Base-by-base conservation (phyloP, 2,329 filamentous ascomycete species). In the Nemania sp. region DNA sequence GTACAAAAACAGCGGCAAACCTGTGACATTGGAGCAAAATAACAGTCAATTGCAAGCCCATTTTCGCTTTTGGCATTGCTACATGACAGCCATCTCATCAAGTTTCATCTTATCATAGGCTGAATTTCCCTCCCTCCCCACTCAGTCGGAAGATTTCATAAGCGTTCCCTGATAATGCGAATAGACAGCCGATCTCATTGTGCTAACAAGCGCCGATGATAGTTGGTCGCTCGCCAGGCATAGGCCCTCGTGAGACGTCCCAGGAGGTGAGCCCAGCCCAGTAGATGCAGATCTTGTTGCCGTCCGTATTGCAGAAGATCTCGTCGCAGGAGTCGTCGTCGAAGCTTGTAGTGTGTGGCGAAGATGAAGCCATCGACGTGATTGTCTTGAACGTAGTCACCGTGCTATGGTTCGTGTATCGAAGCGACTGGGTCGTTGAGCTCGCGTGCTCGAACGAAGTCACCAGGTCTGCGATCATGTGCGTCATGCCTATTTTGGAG, bases 261-360 rank as follows among this genome's bases (percentile, higher is more conserved):
- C 63, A 73, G 15, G 67, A 66, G 4, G 73, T 74, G 56, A 68
- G 60, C 20, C 71, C 71, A 15, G 63, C 72, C 69, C 69, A 74
- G 59, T 72, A 72, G 47, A 67, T 63, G 58, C 73, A 74, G 29
- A 69, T 53, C 13, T 55, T 63, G 13, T 57, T 68, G 4, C 67
- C 66, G 15, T 64, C 43, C 15, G 59, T 56, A 45, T 65, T 56
- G 63, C 71, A 73, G 59, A 59, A 72, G 32, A 61, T 54, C 21
- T 69, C 60, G 60, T 71, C 66, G 62, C 72, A 74, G n/a, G 59
- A 10, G 20, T 21, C 25, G 21, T 13, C 15, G 42, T 52, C 9
- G 51, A 48, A 40, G 25, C 11, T 47, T 42, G 62, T 55, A 13
- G 56, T 53, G 5, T 54, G 37, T 4, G 20, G n/a, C 1, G 46